Evolutionary conservation across 2,329 filamentous ascomycete genomes (phyloP), one percentile per base, ranked within the genome.

Genomic region (Fonsecaea nubica): DNA sequence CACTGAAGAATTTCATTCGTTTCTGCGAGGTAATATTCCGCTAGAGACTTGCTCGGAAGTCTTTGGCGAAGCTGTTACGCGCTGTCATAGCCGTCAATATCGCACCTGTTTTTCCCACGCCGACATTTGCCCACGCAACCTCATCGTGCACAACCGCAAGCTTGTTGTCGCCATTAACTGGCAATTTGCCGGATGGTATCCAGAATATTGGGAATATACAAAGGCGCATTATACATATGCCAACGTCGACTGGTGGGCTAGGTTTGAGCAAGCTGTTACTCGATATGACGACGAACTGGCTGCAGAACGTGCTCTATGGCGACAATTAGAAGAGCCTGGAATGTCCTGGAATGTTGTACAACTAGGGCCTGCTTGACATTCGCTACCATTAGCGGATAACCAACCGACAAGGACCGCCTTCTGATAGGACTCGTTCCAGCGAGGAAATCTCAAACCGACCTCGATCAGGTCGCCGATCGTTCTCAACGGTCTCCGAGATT

Each of bases 121-220:
- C n/a, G 72, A 74, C 57, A 48, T 74, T 7, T 63, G 58, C 33
- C 66, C 64, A n/a, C 62, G 68, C 21, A 74, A 75, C 60, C 72
- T 74, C 30, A 63, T 75, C 18, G 68, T 67, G 1, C 59, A 62
- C 25, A 69, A 71, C 62, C 62, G 65, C 2, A 70, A 63, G 40
- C 69, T 74, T 33, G 67, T 69, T 7, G 71, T 64, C 5, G 68
- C 72, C 25, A 62, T 74, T 30, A 72, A 75, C 30, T 74, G 72
- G 72, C 71, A 74, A 67, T 67, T 68, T 52, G 66, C 71, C 6
- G 69, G 70, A 4, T 74, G 65, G 64, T 75, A 72, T 63, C 73
- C 72, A 0, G 69, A 74, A 52, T 73, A 72, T 50, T 74, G 67
- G 72, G 69, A 73, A 57, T 73, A 69, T 63, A 61, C 71, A 36